Evolutionary conservation across 495 filamentous ascomycete genomes (phyloP), one percentile per base, ranked within the genome.

Genomic region (Aspergillus heteromorphus): DNA sequence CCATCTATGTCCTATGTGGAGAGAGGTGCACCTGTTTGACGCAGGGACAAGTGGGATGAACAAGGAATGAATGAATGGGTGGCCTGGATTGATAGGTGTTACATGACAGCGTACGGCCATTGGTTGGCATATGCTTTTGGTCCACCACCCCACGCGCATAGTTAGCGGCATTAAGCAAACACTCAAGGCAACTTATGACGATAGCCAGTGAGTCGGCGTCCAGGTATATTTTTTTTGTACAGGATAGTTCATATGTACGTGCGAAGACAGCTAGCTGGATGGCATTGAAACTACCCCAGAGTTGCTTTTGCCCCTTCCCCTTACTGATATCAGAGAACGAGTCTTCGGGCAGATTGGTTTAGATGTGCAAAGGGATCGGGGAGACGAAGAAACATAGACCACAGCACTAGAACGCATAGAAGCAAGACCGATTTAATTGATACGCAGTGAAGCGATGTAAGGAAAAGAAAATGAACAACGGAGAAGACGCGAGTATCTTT

Each of bases 401-500:
- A 38, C 13, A 4, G 34, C 34, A 38, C 13, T 14, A 5, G 34
- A 38, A n/a, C 34, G 34, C 34, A 38, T 5, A n/a, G 43, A 20
- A 43, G 40, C 21, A 47, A 47, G 9, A 1, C 29, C 43, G 21
- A 27, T 27, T 45, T 2, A 27, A 45, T 27, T 17, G 43, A 29
- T 38, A 36, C 11, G 49, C 21, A 16, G 36, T 36, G 25, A 52
- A 51, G 34, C 49, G 45, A 52, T 40, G 34, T 38, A 57, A 43
- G 48, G 38, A 38, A 13, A 34, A 42, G 20, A 43, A 34, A 48
- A 52, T 40, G 48, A 45, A 47, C 9, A 41, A n/a, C n/a, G 36
- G 52, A 40, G 31, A 49, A 57, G 47, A 60, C 53, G 43, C 50
- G 54, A 61, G 31, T 38, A 47, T 55, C 59, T 56, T 59, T 61